These are phyloP conservation scores for Nigrospora sphaerica DNA, from an alignment of 2,329 filamentous ascomycete genomes.

Conservation along the genomic window DNA sequence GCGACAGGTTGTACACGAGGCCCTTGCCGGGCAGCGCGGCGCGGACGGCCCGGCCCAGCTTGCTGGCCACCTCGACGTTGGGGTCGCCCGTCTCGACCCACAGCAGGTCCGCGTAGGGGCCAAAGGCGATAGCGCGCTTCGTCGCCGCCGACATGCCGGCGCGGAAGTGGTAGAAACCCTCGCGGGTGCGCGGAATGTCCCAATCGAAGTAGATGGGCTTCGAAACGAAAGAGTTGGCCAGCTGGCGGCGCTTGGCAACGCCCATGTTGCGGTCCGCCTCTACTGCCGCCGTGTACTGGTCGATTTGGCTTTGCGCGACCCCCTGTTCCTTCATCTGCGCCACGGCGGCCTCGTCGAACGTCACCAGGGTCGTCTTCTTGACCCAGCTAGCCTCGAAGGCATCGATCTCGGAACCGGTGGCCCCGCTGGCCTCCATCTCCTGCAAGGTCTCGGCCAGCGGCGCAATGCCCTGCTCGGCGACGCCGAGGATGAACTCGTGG, in stretches of 20 bases:
- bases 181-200: constrained; percentile 86
- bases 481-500: constrained; percentile 92
- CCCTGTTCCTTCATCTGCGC: constrained; percentile 64
- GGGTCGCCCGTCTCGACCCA: constrained; percentile 97
- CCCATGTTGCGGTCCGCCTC: constrained; percentile 64
- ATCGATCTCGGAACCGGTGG: constrained; percentile 74
- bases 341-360: constrained; percentile 85
- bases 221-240: constrained; percentile 46
- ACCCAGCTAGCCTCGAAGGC: constrained; percentile 83
- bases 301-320: constrained; percentile 55
- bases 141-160: constrained; percentile 81
- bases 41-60: constrained; percentile 72
- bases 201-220: constrained; percentile 75
- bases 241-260: constrained; percentile 65
- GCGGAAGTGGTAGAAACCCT: constrained; percentile 88
- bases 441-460: constrained; percentile 85
- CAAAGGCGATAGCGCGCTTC: constrained; percentile 87
- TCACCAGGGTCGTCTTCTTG: constrained; percentile 74
- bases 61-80: constrained; percentile 66
- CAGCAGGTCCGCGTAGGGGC: constrained; percentile 85
- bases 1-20: constrained; percentile 92
- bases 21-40: constrained; percentile 68
- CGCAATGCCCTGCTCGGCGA: constrained; percentile 65
- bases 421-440: constrained; percentile 77
- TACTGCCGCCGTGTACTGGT: constrained; percentile 56